phyloP scores from a whole-genome alignment of 345 rosid species.

The Corchorus olitorius region DNA sequence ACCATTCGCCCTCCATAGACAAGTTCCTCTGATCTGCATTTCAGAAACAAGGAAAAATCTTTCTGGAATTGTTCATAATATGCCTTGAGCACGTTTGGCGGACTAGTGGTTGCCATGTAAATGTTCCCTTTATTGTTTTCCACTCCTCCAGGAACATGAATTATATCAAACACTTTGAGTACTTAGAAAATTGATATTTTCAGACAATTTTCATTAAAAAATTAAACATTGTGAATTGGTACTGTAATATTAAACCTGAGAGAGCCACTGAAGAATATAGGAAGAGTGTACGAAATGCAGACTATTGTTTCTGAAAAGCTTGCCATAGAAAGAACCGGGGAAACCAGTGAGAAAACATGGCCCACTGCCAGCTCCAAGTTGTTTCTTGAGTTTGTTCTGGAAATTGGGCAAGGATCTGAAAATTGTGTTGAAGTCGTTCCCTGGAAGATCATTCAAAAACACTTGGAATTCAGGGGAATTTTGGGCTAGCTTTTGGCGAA shows the following conservation, averaged over 20 bases:
- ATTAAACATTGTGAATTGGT: background rate
- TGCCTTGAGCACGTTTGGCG: conserved; percentile 37
- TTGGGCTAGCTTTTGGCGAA: conserved; percentile 24
- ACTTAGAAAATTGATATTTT: background rate
- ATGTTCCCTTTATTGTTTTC: conserved; percentile 52
- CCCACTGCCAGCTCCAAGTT: conserved; percentile 18
- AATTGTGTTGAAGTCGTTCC: conserved; percentile 53
- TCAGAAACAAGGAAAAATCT: conserved; percentile 46
- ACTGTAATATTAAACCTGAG: conserved; percentile 32
- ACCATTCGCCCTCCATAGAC: conserved; percentile 54
- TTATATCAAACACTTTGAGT: background rate
- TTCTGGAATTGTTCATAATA: conserved; percentile 50
- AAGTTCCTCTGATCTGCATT: conserved; percentile 50
- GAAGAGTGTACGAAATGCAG: conserved; percentile 51
- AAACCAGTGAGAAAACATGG: conserved; percentile 47
- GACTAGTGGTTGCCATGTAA: conserved; percentile 51
- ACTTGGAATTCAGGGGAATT: conserved; percentile 44
- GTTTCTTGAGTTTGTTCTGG: conserved; percentile 21
- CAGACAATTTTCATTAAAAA: background rate
- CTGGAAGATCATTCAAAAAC: conserved; percentile 53
- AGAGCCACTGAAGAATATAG: conserved; percentile 56
- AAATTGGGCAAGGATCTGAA: conserved; percentile 42
- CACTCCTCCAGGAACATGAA: conserved; percentile 54
- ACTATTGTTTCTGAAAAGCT: conserved; percentile 42
- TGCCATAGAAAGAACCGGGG: conserved; percentile 55